Base-by-base conservation (phyloP, 352 stramenopile species). In the Pythium dissimile region DNA sequence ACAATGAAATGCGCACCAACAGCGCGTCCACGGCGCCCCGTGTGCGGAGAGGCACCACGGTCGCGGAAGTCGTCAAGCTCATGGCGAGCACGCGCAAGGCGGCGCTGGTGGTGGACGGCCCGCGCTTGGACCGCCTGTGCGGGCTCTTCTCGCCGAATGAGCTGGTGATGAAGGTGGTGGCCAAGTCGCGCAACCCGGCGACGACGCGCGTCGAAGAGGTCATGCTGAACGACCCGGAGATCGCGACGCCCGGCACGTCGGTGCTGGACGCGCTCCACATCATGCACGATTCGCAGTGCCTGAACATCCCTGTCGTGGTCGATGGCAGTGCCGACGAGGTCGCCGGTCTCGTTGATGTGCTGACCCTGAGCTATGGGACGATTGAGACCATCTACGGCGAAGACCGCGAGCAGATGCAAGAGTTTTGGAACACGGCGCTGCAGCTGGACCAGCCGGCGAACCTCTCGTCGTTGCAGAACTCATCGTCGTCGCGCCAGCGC, bases 71-170 rank as follows among this genome's bases (percentile, higher is more conserved):
- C 2, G 83, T 71, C 5, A 90, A 92, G 59, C 62, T 75, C 0
- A 94, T 98, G 66, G 81, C 84, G 10, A 70, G 62, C 7, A 72
- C 84, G 7, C 79, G 89, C 27, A 98, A 98, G 71, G 96, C 96
- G 12, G 91, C 89, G 1, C 72, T 99, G 26, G 91, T 99, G 46
- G 92, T 98, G 7, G 93, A 98, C 38, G 73, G 81, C 13, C 74
- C 95, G 12, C 85, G 92, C 31, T 77, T 79, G 18, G 77, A 92
- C 45, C 78, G 90, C 43, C 67, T 99, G 9, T 80, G 98, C 23
- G 97, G 97, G 34, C 86, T 99, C 31, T 98, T 99, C 60, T 98
- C 95, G 13, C 97, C 97, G 26, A 98, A 98, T 60, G 97, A 99
- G 67, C 80, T 99, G 64, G 95, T 99, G 66, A 91, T 93, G 42